These are phyloP conservation scores for Botrytis elliptica DNA, from an alignment of 2,329 filamentous ascomycete genomes.

Conservation along the genomic window DNA sequence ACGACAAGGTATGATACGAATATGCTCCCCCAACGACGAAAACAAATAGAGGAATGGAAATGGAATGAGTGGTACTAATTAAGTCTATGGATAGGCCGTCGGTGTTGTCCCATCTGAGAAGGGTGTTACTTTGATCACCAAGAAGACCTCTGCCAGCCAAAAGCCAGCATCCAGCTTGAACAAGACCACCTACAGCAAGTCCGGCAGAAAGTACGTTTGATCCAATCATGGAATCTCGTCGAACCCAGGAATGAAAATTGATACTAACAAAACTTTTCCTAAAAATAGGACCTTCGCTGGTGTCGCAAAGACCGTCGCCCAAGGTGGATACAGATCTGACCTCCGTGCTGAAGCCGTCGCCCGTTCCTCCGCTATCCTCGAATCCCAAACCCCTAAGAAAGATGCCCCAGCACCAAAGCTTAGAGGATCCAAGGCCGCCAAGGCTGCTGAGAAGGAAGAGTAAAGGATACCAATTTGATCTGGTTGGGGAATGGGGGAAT, in stretches of 20 bases:
- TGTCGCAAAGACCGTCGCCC: conserved; percentile 78
- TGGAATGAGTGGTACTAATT: conserved; percentile 26
- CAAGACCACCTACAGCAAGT: conserved; percentile 69
- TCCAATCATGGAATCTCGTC: neutral
- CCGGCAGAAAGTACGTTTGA: conserved; percentile 72
- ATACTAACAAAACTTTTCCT: neutral
- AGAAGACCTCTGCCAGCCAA: conserved; percentile 72
- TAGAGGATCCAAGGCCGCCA: conserved; percentile 76
- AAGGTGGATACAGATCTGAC: conserved; percentile 81
- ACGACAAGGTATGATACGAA: conserved; percentile 71
- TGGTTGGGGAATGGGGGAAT: conserved; percentile 27
- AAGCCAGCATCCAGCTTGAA: conserved; percentile 68
- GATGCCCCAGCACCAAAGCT: conserved; percentile 69
- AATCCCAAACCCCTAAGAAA: conserved; percentile 77
- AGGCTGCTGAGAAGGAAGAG: conserved; percentile 57
- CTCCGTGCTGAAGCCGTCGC: conserved; percentile 76
- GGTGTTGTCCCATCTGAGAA: conserved; percentile 74
- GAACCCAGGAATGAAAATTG: neutral
- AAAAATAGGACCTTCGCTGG: conserved; percentile 75
- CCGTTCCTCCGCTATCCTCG: conserved; percentile 82
- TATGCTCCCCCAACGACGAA: neutral
- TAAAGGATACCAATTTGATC: conserved; percentile 30
- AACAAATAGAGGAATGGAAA: conserved; percentile 13
- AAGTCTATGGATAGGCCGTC: conserved; percentile 57
- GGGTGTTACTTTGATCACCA: conserved; percentile 77